phyloP scores from a whole-genome alignment of 306 rosid genomes.

The Geum urbanum region DNA sequence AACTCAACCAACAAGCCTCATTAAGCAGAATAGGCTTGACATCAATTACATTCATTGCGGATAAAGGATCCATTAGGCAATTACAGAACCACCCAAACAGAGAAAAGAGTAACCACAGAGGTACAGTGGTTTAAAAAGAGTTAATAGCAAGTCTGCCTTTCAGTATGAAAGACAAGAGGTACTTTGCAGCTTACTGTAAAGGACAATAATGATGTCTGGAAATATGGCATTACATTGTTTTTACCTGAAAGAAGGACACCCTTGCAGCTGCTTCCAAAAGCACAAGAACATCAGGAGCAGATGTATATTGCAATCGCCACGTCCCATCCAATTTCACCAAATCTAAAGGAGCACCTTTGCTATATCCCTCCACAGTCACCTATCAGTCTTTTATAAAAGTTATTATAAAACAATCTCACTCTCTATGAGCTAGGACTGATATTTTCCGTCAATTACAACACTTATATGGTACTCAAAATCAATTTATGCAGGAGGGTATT shows the following conservation, averaged over 20 bases:
- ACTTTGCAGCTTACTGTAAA: not conserved
- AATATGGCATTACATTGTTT: not conserved
- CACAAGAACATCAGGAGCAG: constrained; percentile 85
- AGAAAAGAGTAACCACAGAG: not conserved
- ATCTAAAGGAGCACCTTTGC: constrained; percentile 52
- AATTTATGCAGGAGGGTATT: not conserved
- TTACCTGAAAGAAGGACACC: constrained; percentile 85
- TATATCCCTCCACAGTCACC: constrained; percentile 66
- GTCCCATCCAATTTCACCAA: constrained; percentile 67
- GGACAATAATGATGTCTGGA: not conserved
- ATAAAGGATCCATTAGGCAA: not conserved
- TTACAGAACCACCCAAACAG: not conserved
- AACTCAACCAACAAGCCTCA: constrained; percentile 2
- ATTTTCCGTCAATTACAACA: not conserved
- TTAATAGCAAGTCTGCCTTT: not conserved
- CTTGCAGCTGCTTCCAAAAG: constrained; percentile 81
- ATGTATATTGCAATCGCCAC: constrained; percentile 89
- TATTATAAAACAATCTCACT: constrained; percentile 5
- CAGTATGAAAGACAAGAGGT: not conserved
- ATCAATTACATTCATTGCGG: constrained; percentile 10
- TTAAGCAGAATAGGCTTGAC: not conserved
- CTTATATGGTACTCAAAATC: not conserved
- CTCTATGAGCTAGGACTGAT: not conserved
- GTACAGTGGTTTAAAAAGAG: constrained; percentile 5
- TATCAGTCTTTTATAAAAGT: constrained; percentile 27